Base-by-base conservation (phyloP, 2,329 filamentous ascomycete genomes). In the Diaporthe helianthi region DNA sequence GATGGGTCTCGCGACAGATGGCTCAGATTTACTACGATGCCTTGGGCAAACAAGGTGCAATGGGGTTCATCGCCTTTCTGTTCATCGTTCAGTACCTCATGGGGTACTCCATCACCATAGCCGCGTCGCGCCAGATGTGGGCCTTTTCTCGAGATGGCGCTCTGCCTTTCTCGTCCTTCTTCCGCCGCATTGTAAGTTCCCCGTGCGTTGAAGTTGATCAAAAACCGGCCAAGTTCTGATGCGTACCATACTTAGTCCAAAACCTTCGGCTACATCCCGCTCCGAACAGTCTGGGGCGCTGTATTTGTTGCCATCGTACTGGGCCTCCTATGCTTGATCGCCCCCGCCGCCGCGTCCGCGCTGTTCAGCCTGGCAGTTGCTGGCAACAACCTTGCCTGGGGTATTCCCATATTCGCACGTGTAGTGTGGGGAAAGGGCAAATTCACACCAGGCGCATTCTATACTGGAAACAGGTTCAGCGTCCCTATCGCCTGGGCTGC, bases 51-150 rank as follows among this genome's bases (percentile, higher is more conserved):
- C 79, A 83, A 6, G 87, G 86, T 6, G 85, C 88, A 0, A 76
- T 90, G 8, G 87, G 83, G 0, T 81, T 90, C 67, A 89, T 89
- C 84, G 80, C 82, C 1, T 79, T 89, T 0, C 77, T 89, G 24
- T 87, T 89, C 74, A 83, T 88, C 60, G 86, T 88, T 3, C 88
- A 90, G 74, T 90, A 88, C 75, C 80, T 89, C 26, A 89, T 90
- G 83, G 87, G 87, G 1, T 77, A 89, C 1, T 86, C 83, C 36
- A 84, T 88, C 66, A 78, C 87, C 3, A 84, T 89, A 4, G 88
- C 88, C 1, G 85, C 85, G 5, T 88, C 85, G 7, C 83, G 88
- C 7, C 88, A 90, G 77, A 83, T 82, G 36, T 90, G 88, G 88
- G 88, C 88, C 0, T 90, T 90, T 75, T 86, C 86, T 10, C 83